Base-by-base conservation (phyloP, 2,329 filamentous ascomycete species). In the Didymella exigua region DNA sequence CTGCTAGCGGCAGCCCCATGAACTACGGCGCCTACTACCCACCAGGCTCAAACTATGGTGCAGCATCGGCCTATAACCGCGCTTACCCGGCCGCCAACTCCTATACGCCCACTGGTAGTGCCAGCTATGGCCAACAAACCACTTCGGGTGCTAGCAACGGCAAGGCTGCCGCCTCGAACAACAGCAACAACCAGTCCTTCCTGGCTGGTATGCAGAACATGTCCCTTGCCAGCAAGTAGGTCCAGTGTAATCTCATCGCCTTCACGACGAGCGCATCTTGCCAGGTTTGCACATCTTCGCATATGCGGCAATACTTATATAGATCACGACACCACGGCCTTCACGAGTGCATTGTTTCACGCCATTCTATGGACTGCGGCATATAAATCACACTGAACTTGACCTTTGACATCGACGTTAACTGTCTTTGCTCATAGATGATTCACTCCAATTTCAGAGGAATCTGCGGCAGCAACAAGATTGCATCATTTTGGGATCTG, bases 21-120 rank as follows among this genome's bases (percentile, higher is more conserved):
- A 70, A 70, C 47, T 71, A 66, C 24, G 66, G 64, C 18, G 65
- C 52, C 8, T 72, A 67, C 56, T 73, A 71, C 31, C 69, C 71
- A 3, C 69, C 70, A 1, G 49, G 59, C 14, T 66, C 62, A 10
- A 58, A 54, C 11, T 73, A 67, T 34, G 60, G 61, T 16, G 52
- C 60, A n/a, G 62, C 63, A 2, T 56, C 66, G 13, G 54, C 61
- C 10, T 69, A 68, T 51, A 65, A 68, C 42, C 62, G 62, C 18
- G 68, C 63, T 18, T 63, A 65, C 27, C 45, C 54, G 38, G 40
- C 49, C 42, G 43, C 45, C 10, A 55, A 54, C 19, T 57, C 59
- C 14, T 59, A 60, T 31, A 60, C 57, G 1, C 59, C 64, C 5
- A 61, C 58, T 4, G 45, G 62, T 29, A 59, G 60, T 31, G 46